Conservation (phyloP, 192 early-diverging fungal species). For the Diversispora epigaea region DNA sequence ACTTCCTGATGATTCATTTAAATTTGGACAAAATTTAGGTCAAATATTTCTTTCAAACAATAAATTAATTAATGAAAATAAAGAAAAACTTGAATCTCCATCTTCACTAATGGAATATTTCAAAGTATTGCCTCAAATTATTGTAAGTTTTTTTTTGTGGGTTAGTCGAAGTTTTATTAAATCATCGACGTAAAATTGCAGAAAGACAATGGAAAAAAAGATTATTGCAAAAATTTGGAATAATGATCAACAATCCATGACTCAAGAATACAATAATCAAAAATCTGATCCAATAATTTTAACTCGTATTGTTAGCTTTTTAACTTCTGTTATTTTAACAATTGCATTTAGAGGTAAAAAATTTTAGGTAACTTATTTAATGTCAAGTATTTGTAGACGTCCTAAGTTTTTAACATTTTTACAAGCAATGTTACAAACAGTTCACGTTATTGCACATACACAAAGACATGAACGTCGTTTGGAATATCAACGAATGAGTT, state of each 20-base stretch:
- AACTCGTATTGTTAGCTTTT: background rate
- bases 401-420: background rate
- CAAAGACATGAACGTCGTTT: background rate
- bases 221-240: background rate
- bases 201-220: background rate
- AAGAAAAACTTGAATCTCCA: background rate
- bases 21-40: background rate
- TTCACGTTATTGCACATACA: background rate
- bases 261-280: no score
- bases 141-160: background rate
- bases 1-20: background rate
- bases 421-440: background rate
- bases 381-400: background rate
- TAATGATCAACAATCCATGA: no score
- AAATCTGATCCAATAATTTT: background rate
- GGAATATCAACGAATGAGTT: background rate
- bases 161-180: background rate
- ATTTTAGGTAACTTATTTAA: background rate
- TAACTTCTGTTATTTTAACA: conserved; percentile 4
- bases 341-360: background rate
- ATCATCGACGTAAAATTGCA: background rate
- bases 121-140: background rate
- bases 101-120: background rate
- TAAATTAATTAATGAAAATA: background rate
- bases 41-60: background rate